phyloP scores from a whole-genome alignment of 1,139 yeast genomes.

The Lodderomyces orthopsilosis region DNA sequence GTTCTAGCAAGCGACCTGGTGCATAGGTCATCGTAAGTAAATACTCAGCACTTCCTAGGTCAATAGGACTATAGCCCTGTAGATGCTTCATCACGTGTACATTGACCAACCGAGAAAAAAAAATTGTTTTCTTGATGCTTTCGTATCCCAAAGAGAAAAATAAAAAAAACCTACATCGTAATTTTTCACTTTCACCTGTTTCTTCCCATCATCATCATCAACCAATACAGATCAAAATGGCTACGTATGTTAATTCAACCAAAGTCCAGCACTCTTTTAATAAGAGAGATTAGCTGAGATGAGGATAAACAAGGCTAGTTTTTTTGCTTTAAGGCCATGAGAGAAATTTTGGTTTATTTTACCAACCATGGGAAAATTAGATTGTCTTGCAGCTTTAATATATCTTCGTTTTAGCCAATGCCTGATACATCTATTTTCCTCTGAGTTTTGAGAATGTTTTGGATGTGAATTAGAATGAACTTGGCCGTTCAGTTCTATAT shows the following conservation, averaged over 20 bases:
- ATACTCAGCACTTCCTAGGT: too few species aligned
- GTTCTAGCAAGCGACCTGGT: too few species aligned
- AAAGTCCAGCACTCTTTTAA: constrained; percentile 10
- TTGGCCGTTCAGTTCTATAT: constrained; percentile 46
- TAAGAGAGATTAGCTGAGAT: constrained; percentile 11
- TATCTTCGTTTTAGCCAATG: constrained; percentile 40
- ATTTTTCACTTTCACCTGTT: constrained; percentile 7
- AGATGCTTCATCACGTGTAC: too few species aligned
- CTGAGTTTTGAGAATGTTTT: constrained; percentile 27
- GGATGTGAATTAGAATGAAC: constrained; percentile 41
- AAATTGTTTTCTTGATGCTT: too few species aligned
- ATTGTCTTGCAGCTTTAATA: constrained; percentile 43
- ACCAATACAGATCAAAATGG: constrained; percentile 14
- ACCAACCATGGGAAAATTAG: constrained; percentile 42
- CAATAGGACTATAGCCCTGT: too few species aligned
- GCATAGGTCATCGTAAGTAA: too few species aligned
- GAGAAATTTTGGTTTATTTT: neutral
- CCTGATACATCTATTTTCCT: constrained; percentile 51
- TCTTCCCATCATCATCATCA: constrained; percentile 8
- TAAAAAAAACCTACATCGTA: too few species aligned
- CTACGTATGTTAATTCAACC: constrained; percentile 17
- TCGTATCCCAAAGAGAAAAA: too few species aligned
- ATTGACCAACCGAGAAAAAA: too few species aligned
- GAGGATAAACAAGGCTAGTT: constrained; percentile 5
- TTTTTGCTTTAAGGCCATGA: constrained; percentile 17